Conservation (phyloP, 768 basidiomycete species). For the Paxillus involutus region DNA sequence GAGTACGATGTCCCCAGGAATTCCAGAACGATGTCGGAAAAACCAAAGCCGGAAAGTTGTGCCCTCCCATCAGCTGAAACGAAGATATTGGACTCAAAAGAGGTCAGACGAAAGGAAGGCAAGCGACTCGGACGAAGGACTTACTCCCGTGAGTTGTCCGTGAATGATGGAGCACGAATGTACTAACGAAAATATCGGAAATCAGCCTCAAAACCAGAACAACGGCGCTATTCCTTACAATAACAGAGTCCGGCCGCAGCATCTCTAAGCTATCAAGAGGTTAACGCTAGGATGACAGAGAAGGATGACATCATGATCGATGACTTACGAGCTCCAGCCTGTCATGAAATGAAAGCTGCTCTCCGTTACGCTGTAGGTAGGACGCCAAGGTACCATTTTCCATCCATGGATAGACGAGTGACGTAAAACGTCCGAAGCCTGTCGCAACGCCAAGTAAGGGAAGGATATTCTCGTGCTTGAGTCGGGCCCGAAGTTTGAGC, state of each 20-base stretch:
- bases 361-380: constrained; percentile 14
- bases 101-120: background rate
- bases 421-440: constrained; percentile 26
- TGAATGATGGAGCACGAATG: constrained; percentile 19
- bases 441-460: constrained; percentile 19
- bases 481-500: constrained; percentile 24
- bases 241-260: no score
- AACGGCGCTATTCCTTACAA: background rate
- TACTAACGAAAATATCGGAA: constrained; percentile 1
- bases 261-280: constrained; percentile 2
- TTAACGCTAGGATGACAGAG: no score
- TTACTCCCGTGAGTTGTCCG: constrained; percentile 17
- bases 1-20: background rate
- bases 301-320: no score
- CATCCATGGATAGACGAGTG: constrained; percentile 28
- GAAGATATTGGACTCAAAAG: constrained; percentile 42
- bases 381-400: constrained; percentile 20
- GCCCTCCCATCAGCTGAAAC: constrained; percentile 35
- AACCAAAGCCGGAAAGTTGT: constrained; percentile 45
- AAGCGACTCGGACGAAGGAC: background rate
- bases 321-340: constrained; percentile 15
- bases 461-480: constrained; percentile 23
- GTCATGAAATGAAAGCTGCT: constrained; percentile 2
- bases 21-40: constrained; percentile 17
- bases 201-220: background rate